These are phyloP conservation scores for Aureobasidium sp. DNA, from an alignment of 2,329 filamentous ascomycete genomes.

Conservation along the genomic window DNA sequence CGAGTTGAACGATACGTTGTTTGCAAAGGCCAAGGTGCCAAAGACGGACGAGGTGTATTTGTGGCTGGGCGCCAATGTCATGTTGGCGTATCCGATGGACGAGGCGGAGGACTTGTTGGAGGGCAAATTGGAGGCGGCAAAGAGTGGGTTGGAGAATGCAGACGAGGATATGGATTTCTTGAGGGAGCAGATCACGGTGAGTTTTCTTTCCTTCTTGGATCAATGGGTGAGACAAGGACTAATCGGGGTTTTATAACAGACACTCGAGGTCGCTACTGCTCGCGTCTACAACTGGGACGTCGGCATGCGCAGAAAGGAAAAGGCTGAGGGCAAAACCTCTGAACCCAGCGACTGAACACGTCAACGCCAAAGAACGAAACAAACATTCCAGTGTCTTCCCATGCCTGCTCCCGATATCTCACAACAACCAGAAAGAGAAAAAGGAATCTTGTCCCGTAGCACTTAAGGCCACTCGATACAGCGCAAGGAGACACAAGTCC, in stretches of 20 bases:
- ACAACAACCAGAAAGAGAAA: not conserved
- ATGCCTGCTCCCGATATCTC: not conserved
- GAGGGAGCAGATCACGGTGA: constrained; percentile 89
- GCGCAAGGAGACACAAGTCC: not conserved
- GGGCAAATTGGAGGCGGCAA: constrained; percentile 71
- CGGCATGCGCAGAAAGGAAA: constrained; percentile 88
- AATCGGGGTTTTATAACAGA: constrained; percentile 46
- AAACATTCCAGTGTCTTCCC: not conserved
- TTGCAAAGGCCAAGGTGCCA: constrained; percentile 76
- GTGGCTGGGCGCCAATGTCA: constrained; percentile 98
- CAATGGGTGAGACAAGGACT: not conserved
- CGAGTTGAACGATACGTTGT: constrained; percentile 93
- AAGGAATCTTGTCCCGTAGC: not conserved
- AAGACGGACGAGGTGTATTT: constrained; percentile 88
- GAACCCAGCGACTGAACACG: not conserved
- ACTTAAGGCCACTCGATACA: not conserved
- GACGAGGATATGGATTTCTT: constrained; percentile 96
- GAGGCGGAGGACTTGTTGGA: constrained; percentile 76
- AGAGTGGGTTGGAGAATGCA: constrained; percentile 74
- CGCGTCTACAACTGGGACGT: constrained; percentile 99
- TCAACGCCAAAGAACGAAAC: not conserved
- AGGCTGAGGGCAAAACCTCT: constrained; percentile 33
- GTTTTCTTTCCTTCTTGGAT: constrained; percentile 24
- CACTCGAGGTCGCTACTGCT: constrained; percentile 91
- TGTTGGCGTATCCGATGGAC: constrained; percentile 86